Evolutionary conservation across 768 basidiomycete species (phyloP).

Genomic region (Terana coerulea): DNA sequence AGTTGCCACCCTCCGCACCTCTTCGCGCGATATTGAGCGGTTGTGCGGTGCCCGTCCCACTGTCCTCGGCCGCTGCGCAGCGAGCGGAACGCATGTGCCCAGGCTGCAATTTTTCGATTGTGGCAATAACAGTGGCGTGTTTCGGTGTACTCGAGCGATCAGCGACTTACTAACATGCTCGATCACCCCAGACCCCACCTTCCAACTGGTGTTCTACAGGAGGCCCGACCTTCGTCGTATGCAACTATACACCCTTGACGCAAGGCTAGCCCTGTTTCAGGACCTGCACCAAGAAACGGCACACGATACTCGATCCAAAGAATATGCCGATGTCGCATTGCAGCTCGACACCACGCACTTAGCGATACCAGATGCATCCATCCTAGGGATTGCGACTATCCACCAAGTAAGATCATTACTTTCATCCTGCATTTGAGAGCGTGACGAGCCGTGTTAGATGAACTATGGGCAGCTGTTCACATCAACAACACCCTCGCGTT

Average conservation of each 20-base stretch:
- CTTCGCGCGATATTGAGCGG: too few relatives aligned
- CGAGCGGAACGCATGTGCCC: slow-evolving; percentile 1
- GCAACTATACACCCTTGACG: slow-evolving; percentile 59
- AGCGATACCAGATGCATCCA: neutral
- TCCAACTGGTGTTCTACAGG: slow-evolving; percentile 33
- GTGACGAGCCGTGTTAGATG: too few relatives aligned
- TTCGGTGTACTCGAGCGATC: slow-evolving; percentile 10
- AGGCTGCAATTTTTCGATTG: slow-evolving; percentile 34
- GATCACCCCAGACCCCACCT: slow-evolving; percentile 3
- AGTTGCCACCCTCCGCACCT: too few relatives aligned
- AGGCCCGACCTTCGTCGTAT: slow-evolving; percentile 52
- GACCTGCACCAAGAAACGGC: too few relatives aligned
- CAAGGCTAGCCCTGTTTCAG: slow-evolving; percentile 25
- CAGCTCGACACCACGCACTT: slow-evolving; percentile 1
- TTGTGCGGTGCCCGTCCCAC: slow-evolving; percentile 20
- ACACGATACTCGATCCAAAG: too few relatives aligned
- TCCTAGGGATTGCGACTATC: neutral
- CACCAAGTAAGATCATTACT: slow-evolving; percentile 4
- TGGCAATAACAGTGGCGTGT: too few relatives aligned
- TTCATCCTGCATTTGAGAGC: too few relatives aligned
- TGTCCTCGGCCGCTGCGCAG: slow-evolving; percentile 27
- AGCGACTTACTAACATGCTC: neutral
- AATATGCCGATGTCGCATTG: too few relatives aligned
- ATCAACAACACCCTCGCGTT: too few relatives aligned
- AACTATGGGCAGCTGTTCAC: slow-evolving; percentile 11